Evolutionary conservation across 1,284 basidiomycete species (phyloP), one percentile per base, ranked within the genome.

Genomic region (Agroathelia rolfsii): DNA sequence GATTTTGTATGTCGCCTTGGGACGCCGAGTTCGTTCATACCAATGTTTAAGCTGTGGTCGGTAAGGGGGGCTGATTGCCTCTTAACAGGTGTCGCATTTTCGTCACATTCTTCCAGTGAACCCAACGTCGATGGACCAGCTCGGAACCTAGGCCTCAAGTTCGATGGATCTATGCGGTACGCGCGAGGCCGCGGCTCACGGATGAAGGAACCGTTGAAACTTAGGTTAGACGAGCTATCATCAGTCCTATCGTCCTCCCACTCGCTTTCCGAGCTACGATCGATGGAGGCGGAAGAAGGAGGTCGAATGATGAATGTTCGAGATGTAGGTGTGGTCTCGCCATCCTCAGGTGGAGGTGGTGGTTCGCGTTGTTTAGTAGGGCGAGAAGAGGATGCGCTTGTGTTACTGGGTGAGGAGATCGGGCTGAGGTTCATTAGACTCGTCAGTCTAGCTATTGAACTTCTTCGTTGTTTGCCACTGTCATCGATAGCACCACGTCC

Each of bases 201-300:
- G 35, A 25, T 40, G 39, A 46, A 45, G 17, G 41, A 48, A 27
- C 45, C 44, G 35, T 51, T 53, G 34, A 41, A 50, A 25, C 49
- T 50, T 10, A 66, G 56, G 19, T 55, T 45, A 23, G 63, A 56
- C 31, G 60, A 48, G 44, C 76, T 81, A 29, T 83, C 80, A 10
- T 87, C 81, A 2, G 78, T 81, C 55, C 70, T 76, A 48, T 86
- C 85, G 48, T 87, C 85, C 53, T 88, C 85, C 85, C 85, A 89
- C 38, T 88, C 86, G 49, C 77, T 83, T 46, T 88, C 83, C 3
- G 80, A 82, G 5, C 77, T 69, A 15, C 61, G n/a, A n/a, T n/a
- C n/a, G n/a, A n/a, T n/a, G n/a, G n/a, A n/a, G n/a, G n/a, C n/a
- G n/a, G n/a, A n/a, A n/a, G n/a, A n/a, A n/a, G n/a, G n/a, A n/a